These are phyloP conservation scores for Macrophomina phaseolina DNA, from an alignment of 2,329 filamentous ascomycete genomes.

Conservation along the genomic window DNA sequence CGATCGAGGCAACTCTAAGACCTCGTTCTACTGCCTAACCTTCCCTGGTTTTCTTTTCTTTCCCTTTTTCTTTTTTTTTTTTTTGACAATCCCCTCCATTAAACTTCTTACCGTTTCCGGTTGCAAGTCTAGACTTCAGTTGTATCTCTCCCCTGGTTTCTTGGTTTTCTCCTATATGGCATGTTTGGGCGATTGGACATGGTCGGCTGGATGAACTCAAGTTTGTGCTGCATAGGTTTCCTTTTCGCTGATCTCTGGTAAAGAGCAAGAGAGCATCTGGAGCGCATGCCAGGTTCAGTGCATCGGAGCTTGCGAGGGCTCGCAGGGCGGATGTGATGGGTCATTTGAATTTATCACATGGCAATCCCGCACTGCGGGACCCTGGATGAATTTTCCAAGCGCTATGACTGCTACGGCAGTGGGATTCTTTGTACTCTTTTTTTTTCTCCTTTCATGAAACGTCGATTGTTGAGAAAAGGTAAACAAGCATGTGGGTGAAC, in stretches of 20 bases:
- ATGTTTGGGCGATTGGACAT: background rate
- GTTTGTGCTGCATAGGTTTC: background rate
- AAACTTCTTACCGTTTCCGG: no score
- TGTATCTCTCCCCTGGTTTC: no score
- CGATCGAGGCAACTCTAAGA: conserved; percentile 16
- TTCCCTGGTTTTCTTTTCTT: background rate
- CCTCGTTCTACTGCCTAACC: background rate
- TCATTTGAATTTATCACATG: background rate
- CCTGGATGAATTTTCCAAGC: background rate
- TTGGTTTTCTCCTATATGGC: background rate
- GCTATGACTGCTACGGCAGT: background rate
- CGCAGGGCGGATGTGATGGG: background rate
- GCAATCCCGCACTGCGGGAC: background rate
- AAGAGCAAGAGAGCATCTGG: background rate
- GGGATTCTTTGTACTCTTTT: background rate
- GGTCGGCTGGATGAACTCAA: background rate
- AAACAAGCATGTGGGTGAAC: background rate
- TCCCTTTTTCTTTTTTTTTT: background rate
- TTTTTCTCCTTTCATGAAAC: background rate
- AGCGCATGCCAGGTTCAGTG: background rate
- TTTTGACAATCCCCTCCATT: background rate
- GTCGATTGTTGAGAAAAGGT: background rate
- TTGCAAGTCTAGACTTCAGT: no score
- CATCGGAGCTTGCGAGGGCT: background rate
- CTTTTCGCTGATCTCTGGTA: background rate